Percentiles rank a stretch among this genome's conserved stretches.
phyloP scores from a whole-genome alignment of 2,329 filamentous ascomycete genomes.

The Lachnellula subtilissima region DNA sequence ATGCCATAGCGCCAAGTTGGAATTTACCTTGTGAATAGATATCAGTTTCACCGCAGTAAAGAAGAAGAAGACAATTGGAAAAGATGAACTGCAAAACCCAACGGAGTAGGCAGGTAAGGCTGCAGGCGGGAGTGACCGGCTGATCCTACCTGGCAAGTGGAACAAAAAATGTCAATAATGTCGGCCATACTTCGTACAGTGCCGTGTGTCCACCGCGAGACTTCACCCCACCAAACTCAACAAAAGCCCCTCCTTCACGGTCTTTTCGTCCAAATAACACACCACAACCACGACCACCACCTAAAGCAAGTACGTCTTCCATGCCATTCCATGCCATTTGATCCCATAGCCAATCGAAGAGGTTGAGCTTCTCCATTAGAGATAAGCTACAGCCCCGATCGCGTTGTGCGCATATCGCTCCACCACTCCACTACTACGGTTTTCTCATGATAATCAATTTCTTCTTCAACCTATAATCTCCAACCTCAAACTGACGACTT shows the following conservation, averaged over 20 bases:
- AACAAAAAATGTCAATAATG: too few relatives aligned
- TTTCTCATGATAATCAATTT: conserved; percentile 9
- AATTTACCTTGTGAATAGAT: not conserved
- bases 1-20: not conserved
- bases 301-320: not conserved
- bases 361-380: not conserved
- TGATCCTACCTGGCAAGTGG: too few relatives aligned
- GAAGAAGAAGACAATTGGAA: not conserved
- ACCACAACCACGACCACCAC: not conserved
- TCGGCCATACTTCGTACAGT: too few relatives aligned
- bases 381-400: conserved; percentile 14
- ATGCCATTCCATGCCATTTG: not conserved
- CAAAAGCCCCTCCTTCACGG: not conserved
- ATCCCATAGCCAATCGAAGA: not conserved
- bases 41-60: not conserved
- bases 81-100: not conserved
- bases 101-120: too few relatives aligned
- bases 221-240: not conserved
- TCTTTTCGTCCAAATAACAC: not conserved
- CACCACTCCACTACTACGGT: conserved; percentile 19
- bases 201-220: not conserved
- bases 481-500: conserved; percentile 20
- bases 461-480: conserved; percentile 3
- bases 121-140: not conserved
- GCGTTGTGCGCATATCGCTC: conserved; percentile 15